Conservation (phyloP, 2,329 filamentous ascomycete genomes). For the Diaporthe vexans region DNA sequence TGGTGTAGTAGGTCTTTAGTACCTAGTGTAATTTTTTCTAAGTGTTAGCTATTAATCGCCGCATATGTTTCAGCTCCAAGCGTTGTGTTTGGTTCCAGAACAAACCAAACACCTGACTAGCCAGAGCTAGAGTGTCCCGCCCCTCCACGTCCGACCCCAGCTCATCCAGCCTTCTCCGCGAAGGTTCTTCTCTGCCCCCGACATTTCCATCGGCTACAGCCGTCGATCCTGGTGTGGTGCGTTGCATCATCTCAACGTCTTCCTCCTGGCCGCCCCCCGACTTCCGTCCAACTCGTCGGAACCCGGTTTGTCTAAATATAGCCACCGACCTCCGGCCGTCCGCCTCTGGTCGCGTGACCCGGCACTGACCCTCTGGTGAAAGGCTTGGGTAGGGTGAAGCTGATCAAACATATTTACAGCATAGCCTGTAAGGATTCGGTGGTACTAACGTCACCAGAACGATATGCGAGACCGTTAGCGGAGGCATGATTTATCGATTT, state of each 20-base stretch:
- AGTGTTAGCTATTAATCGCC: too few species aligned
- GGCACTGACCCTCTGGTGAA: background rate
- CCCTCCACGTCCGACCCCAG: background rate
- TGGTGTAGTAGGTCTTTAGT: too few species aligned
- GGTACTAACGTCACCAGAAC: slow-evolving; percentile 11
- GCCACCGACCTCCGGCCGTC: background rate
- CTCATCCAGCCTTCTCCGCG: background rate
- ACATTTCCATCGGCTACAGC: slow-evolving; percentile 8
- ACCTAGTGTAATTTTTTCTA: too few species aligned
- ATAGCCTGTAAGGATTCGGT: background rate
- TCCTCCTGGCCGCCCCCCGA: background rate
- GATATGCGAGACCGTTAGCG: background rate
- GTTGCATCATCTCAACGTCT: slow-evolving; percentile 14
- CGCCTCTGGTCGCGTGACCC: slow-evolving; percentile 9
- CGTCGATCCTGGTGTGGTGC: slow-evolving; percentile 12
- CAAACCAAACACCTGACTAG: slow-evolving; percentile 4
- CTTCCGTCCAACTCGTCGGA: slow-evolving; percentile 1
- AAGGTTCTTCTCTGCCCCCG: slow-evolving; percentile 1
- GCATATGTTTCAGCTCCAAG: background rate
- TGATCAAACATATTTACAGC: background rate
- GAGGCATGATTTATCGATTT: slow-evolving; percentile 13
- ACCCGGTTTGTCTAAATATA: slow-evolving; percentile 23
- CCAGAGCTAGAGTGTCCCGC: background rate
- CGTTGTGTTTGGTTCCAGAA: slow-evolving; percentile 14
- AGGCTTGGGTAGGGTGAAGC: background rate